Conservation (phyloP, 2,329 filamentous ascomycete species). For the Aspergillus ochraceus region DNA sequence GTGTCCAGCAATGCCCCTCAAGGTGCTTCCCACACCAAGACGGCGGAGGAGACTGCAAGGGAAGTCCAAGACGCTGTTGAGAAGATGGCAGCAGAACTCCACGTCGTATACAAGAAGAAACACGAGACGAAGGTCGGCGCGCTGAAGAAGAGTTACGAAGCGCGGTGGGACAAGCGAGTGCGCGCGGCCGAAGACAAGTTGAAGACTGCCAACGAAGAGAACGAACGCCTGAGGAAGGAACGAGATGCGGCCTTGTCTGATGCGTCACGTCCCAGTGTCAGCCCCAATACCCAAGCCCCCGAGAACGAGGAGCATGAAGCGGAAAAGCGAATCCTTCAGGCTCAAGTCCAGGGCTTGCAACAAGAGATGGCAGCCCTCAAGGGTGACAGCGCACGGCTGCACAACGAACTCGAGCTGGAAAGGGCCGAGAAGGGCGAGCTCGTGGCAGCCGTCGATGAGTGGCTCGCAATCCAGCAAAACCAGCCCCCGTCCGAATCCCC, state of each 20-base stretch:
- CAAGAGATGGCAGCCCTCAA: conserved; percentile 70
- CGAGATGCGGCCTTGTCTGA: conserved; percentile 67
- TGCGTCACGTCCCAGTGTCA: conserved; percentile 49
- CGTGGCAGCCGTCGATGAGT: conserved; percentile 49
- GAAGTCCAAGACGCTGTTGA: conserved; percentile 86
- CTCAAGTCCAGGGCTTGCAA: conserved; percentile 72
- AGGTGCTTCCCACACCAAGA: conserved; percentile 38
- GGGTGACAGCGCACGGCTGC: conserved; percentile 65
- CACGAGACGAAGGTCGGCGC: conserved; percentile 95
- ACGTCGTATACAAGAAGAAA: conserved; percentile 92
- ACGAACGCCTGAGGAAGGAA: conserved; percentile 68
- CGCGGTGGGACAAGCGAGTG: conserved; percentile 84
- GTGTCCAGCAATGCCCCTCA: conserved; percentile 28
- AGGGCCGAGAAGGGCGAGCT: conserved; percentile 52
- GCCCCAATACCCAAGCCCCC: conserved; percentile 44
- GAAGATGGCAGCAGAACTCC: conserved; percentile 89
- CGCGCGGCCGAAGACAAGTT: conserved; percentile 73
- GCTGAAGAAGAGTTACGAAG: conserved; percentile 78
- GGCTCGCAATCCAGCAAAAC: conserved; percentile 43
- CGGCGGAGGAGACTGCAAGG: conserved; percentile 48
- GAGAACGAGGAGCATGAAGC: conserved; percentile 64
- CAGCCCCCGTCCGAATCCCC: conserved; percentile 11
- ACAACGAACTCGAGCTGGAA: conserved; percentile 56
- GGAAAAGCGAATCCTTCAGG: conserved; percentile 68
- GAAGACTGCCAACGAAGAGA: conserved; percentile 68